Percentiles rank a stretch among this genome's conserved stretches.
Conservation (phyloP, 1,284 basidiomycete species). For the Sparassis latifolia region DNA sequence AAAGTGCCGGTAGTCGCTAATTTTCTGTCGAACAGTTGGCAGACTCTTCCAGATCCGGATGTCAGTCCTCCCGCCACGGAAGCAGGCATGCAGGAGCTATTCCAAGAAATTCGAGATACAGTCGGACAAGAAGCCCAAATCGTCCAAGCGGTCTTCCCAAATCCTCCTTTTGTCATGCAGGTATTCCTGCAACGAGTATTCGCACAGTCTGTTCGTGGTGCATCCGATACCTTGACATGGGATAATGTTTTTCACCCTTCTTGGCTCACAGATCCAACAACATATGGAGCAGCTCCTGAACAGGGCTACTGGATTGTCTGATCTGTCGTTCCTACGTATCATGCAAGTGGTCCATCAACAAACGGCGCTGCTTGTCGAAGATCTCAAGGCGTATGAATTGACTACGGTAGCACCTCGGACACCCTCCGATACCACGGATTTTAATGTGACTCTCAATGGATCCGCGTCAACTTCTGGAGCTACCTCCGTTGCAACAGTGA, state of each 20-base stretch:
- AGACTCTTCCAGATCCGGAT: constrained; percentile 73
- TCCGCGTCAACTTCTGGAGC: constrained; percentile 32
- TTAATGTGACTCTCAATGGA: constrained; percentile 47
- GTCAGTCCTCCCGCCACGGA: constrained; percentile 75
- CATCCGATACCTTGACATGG: background rate
- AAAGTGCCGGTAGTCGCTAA: constrained; percentile 5
- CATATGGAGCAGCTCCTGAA: constrained; percentile 85
- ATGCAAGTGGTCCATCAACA: constrained; percentile 85
- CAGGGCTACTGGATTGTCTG: constrained; percentile 68
- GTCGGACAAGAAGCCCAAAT: constrained; percentile 97
- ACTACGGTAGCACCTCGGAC: constrained; percentile 59
- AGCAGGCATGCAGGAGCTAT: constrained; percentile 74
- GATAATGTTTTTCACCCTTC: constrained; percentile 4
- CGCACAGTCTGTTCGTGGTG: constrained; percentile 80
- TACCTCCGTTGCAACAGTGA: constrained; percentile 49
- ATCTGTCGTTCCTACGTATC: constrained; percentile 88
- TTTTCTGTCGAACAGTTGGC: constrained; percentile 60
- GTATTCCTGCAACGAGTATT: constrained; percentile 98
- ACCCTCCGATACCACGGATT: constrained; percentile 52
- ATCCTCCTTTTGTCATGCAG: constrained; percentile 96
- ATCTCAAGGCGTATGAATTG: constrained; percentile 89
- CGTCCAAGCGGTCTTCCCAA: constrained; percentile 97
- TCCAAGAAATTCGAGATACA: constrained; percentile 84
- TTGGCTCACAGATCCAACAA: constrained; percentile 75
- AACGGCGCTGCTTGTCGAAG: constrained; percentile 79